Conservation (phyloP, 768 basidiomycete genomes). For the Infundibulicybe gibba region DNA sequence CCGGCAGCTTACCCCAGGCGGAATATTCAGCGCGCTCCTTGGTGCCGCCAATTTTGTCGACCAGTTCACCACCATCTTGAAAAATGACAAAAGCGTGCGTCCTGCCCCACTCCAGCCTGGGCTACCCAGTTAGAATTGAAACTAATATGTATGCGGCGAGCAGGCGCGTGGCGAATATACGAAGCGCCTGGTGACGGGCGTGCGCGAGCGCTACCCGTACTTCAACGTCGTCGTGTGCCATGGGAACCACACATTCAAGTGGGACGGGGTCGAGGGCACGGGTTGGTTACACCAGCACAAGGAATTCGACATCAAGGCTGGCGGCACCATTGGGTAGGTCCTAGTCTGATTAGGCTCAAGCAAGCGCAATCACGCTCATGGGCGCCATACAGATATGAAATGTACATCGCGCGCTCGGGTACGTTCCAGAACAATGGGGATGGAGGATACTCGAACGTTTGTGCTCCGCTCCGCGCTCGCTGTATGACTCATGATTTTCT, state of each 20-base stretch:
- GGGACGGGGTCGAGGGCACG: slow-evolving; percentile 8
- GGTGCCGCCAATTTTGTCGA: too few relatives aligned
- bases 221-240: slow-evolving; percentile 13
- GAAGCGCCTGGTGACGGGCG: slow-evolving; percentile 1
- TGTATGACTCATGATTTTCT: too few relatives aligned
- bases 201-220: slow-evolving; percentile 1
- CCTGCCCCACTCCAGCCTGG: neutral
- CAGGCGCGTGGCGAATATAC: slow-evolving; percentile 10
- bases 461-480: neutral
- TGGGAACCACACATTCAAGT: slow-evolving; percentile 8
- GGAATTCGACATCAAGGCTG: slow-evolving; percentile 10
- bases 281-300: slow-evolving; percentile 10
- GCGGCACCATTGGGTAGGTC: slow-evolving; percentile 10
- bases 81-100: too few relatives aligned
- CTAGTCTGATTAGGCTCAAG: too few relatives aligned
- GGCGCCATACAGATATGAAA: slow-evolving; percentile 5
- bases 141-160: too few relatives aligned
- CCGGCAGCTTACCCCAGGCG: too few relatives aligned
- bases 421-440: slow-evolving; percentile 2
- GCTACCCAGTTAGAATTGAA: too few relatives aligned
- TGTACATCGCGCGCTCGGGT: slow-evolving; percentile 2
- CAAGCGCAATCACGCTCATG: too few relatives aligned
- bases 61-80: too few relatives aligned
- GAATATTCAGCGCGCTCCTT: too few relatives aligned
- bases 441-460: slow-evolving; percentile 7